Evolutionary conservation across 192 early-diverging fungal species (phyloP).

Genomic region (Glomus cerebriforme): DNA sequence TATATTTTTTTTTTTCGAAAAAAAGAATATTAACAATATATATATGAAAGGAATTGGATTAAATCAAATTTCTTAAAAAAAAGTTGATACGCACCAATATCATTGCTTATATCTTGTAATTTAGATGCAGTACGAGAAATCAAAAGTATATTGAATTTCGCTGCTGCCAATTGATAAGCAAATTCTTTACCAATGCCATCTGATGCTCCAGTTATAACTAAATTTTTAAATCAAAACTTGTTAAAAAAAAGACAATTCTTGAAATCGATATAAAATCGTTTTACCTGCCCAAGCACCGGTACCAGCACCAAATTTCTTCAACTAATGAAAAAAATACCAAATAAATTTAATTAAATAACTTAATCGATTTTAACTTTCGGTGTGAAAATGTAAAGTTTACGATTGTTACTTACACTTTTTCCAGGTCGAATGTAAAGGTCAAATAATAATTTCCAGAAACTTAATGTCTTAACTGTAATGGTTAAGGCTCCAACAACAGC

Average conservation of each 20-base stretch:
- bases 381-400: not conserved
- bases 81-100: conserved; percentile 48
- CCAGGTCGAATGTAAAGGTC: conserved; percentile 48
- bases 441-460: conserved; percentile 46
- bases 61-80: not conserved
- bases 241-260: not conserved
- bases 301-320: conserved; percentile 59
- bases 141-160: conserved; percentile 81
- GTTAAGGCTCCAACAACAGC: not conserved
- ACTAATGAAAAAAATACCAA: conserved; percentile 30
- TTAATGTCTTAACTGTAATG: conserved; percentile 11
- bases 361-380: not conserved
- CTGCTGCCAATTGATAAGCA: conserved; percentile 84
- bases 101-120: conserved; percentile 70
- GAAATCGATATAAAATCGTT: not conserved
- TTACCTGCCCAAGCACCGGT: conserved; percentile 65
- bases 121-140: conserved; percentile 82
- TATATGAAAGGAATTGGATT: not conserved
- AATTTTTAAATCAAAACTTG: not conserved
- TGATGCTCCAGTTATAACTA: conserved; percentile 92
- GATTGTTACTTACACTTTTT: conserved; percentile 41
- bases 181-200: conserved; percentile 97
- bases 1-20: too few species aligned
- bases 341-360: not conserved
- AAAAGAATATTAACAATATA: too few species aligned